phyloP scores from a whole-genome alignment of 371 early-diverging fungal species.

The Rhizopus arrhizus region DNA sequence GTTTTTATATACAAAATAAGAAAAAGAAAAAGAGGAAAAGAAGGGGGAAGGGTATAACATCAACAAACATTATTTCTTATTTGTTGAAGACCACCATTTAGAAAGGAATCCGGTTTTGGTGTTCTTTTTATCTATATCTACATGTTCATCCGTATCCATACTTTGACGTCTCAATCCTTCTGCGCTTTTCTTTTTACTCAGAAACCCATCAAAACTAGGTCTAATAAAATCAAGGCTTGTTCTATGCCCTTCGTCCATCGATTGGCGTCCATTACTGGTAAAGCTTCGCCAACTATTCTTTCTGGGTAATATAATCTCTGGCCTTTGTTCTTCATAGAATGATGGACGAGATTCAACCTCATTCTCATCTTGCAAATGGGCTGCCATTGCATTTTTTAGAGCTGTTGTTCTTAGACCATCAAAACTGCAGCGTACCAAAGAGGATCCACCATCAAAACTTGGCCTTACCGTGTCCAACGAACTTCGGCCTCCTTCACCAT shows the following conservation, averaged over 20 bases:
- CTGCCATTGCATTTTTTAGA: constrained; percentile 46
- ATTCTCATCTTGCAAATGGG: constrained; percentile 17
- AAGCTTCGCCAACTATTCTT: constrained; percentile 3
- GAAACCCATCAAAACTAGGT: constrained; percentile 31
- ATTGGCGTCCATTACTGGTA: background rate
- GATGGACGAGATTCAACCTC: constrained; percentile 12
- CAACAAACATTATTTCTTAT: constrained; percentile 9
- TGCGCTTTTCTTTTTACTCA: constrained; percentile 29
- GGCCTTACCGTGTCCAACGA: constrained; percentile 11
- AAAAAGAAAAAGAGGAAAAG: background rate
- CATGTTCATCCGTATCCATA: constrained; percentile 18
- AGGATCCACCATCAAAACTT: constrained; percentile 13
- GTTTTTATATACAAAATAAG: background rate
- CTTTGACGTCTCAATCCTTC: constrained; percentile 33
- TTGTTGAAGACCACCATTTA: constrained; percentile 30
- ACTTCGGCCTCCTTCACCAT: constrained; percentile 9
- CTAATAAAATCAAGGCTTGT: constrained; percentile 32
- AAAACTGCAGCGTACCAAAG: constrained; percentile 45
- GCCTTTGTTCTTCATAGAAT: constrained; percentile 13
- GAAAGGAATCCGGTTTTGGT: constrained; percentile 21
- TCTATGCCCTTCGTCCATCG: constrained; percentile 15
- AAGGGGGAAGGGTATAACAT: background rate
- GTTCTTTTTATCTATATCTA: constrained; percentile 11
- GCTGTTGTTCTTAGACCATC: constrained; percentile 50
- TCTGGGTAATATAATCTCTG: background rate